phyloP scores from a whole-genome alignment of 805 yeast species.

The Monosporozyma solicola region DNA sequence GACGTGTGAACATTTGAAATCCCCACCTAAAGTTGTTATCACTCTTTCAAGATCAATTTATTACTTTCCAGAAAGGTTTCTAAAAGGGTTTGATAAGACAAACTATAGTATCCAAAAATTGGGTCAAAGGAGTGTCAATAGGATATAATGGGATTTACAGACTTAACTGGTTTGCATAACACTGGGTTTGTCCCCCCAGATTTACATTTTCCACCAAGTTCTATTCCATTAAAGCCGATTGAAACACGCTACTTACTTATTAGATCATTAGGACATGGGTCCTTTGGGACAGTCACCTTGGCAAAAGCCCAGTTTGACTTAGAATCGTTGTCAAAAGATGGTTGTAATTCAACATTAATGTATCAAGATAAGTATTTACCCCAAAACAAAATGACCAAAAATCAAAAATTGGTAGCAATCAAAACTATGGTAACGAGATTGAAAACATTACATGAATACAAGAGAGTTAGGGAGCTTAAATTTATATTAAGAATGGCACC shows the following conservation, averaged over 20 bases:
- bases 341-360: constrained; percentile 36
- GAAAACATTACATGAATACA: constrained; percentile 44
- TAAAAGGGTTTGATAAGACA: neutral
- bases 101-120: neutral
- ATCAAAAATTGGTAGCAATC: constrained; percentile 55
- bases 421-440: constrained; percentile 63
- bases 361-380: constrained; percentile 25
- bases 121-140: neutral
- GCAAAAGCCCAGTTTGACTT: constrained; percentile 39
- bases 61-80: neutral
- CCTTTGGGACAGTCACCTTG: constrained; percentile 63
- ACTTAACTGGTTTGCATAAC: constrained; percentile 2
- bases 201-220: constrained; percentile 32
- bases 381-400: constrained; percentile 29
- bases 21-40: too few relatives aligned
- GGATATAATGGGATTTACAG: constrained; percentile 1
- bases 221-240: constrained; percentile 38
- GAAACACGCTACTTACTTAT: constrained; percentile 40
- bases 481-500: constrained; percentile 61
- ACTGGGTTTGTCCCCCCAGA: constrained; percentile 29
- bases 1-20: neutral
- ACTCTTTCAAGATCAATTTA: neutral
- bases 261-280: constrained; percentile 58
- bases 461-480: constrained; percentile 54
- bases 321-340: constrained; percentile 7